Percentiles rank a stretch among this genome's conserved stretches.
Conservation (phyloP, 306 rosid genomes). For the Vigna mungo region DNA sequence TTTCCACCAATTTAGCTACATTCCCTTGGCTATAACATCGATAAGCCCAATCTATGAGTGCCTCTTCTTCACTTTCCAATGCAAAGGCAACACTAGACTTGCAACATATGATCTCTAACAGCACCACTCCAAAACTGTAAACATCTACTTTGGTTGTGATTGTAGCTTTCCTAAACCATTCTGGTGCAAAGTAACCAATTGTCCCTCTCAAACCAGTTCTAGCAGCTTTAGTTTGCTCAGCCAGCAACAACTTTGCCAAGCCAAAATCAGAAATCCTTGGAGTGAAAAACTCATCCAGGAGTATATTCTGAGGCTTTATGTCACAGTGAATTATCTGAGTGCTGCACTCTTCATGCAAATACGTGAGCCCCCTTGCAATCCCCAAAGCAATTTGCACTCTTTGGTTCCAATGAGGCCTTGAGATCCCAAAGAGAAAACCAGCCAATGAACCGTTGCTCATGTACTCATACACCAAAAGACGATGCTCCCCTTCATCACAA, state of each 20-base stretch:
- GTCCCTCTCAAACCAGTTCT: slow-evolving; percentile 46
- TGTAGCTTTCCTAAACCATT: slow-evolving; percentile 14
- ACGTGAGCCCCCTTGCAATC: not conserved
- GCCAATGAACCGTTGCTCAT: slow-evolving; percentile 24
- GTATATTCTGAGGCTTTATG: slow-evolving; percentile 17
- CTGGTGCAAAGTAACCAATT: slow-evolving; percentile 39
- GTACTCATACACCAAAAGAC: slow-evolving; percentile 11
- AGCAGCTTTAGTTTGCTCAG: slow-evolving; percentile 36
- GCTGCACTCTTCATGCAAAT: slow-evolving; percentile 25
- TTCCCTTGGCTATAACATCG: slow-evolving; percentile 21
- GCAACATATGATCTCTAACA: slow-evolving; percentile 17
- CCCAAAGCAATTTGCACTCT: slow-evolving; percentile 23
- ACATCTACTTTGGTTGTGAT: slow-evolving; percentile 19
- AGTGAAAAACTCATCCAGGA: slow-evolving; percentile 4
- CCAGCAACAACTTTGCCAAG: slow-evolving; percentile 45
- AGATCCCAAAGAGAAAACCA: slow-evolving; percentile 17
- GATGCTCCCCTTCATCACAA: slow-evolving; percentile 11
- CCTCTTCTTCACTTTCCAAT: slow-evolving; percentile 8
- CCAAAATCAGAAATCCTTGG: slow-evolving; percentile 44
- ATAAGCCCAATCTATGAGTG: slow-evolving; percentile 32
- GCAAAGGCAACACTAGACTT: slow-evolving; percentile 19
- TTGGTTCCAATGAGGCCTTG: slow-evolving; percentile 33
- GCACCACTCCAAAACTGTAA: slow-evolving; percentile 13
- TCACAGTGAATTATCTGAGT: slow-evolving; percentile 24
- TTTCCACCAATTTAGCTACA: slow-evolving; percentile 5